Evolutionary conservation across 2,329 filamentous ascomycete species (phyloP).

Genomic region (Domatiomyces globalis): DNA sequence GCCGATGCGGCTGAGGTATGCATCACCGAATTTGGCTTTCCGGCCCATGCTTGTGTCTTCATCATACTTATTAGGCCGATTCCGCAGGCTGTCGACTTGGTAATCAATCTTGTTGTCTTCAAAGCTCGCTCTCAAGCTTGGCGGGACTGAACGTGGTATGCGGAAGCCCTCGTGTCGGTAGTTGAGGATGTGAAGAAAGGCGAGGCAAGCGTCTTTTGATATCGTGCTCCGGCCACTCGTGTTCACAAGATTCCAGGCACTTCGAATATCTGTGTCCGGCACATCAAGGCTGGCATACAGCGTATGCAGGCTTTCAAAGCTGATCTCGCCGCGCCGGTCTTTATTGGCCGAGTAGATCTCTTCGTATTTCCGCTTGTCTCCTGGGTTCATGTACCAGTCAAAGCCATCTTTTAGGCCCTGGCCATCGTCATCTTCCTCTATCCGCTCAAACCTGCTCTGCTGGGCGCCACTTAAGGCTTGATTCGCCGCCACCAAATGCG

Average conservation of each 20-base stretch:
- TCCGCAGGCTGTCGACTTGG: constrained; percentile 64
- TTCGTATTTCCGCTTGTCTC: constrained; percentile 86
- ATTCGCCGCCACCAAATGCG: constrained; percentile 72
- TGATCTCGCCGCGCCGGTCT: constrained; percentile 68
- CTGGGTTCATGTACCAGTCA: constrained; percentile 97
- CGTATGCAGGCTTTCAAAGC: constrained; percentile 16
- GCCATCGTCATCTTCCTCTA: constrained; percentile 63
- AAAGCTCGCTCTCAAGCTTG: constrained; percentile 79
- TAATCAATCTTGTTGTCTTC: constrained; percentile 96
- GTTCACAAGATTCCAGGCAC: constrained; percentile 95
- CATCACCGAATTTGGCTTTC: constrained; percentile 95
- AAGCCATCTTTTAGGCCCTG: constrained; percentile 87
- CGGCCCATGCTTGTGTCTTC: constrained; percentile 71
- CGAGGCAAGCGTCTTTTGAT: constrained; percentile 86
- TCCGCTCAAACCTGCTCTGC: constrained; percentile 53
- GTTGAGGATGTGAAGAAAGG: constrained; percentile 93
- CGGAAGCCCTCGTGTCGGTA: constrained; percentile 89
- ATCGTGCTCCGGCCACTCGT: constrained; percentile 69
- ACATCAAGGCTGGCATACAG: constrained; percentile 54
- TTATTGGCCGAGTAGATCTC: constrained; percentile 91
- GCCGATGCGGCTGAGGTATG: constrained; percentile 83
- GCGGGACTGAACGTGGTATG: constrained; percentile 80
- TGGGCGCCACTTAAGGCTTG: constrained; percentile 66
- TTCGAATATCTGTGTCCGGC: constrained; percentile 65
- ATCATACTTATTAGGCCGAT: constrained; percentile 46